Percentiles rank a stretch among this genome's conserved stretches.
Evolutionary conservation across 139 green algal genomes (phyloP).

Genomic region (Desmodesmus armatus): DNA sequence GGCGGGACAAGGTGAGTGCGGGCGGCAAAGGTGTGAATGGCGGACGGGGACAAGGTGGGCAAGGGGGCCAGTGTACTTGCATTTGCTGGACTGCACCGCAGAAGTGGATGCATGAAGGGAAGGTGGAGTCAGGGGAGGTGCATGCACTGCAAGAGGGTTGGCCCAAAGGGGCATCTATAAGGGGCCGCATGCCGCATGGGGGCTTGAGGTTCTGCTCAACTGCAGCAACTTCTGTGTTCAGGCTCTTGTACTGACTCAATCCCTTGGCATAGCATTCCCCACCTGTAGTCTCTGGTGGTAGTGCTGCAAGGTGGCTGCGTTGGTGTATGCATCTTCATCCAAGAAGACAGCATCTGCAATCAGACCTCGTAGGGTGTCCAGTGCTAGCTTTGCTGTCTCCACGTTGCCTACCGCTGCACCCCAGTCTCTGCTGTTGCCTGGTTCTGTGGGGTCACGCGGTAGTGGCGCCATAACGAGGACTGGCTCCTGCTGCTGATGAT

Average conservation of each 20-base stretch:
- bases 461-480: slow-evolving; percentile 16
- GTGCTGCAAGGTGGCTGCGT: slow-evolving; percentile 51
- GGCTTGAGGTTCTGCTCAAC: too few relatives aligned
- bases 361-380: slow-evolving; percentile 56
- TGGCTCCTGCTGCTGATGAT: background rate
- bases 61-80: too few relatives aligned
- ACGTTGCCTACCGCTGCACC: slow-evolving; percentile 54
- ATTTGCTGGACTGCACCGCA: slow-evolving; percentile 47
- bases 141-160: background rate
- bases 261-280: too few relatives aligned
- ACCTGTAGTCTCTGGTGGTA: slow-evolving; percentile 71
- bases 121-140: background rate
- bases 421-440: slow-evolving; percentile 42
- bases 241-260: too few relatives aligned
- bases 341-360: slow-evolving; percentile 80
- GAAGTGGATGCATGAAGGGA: slow-evolving; percentile 36
- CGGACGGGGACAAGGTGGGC: too few relatives aligned
- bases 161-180: background rate
- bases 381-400: slow-evolving; percentile 61
- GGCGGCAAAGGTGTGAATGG: too few relatives aligned
- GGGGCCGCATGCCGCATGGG: too few relatives aligned
- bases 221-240: too few relatives aligned
- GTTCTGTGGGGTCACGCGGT: background rate
- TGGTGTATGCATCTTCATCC: slow-evolving; percentile 78
- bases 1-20: too few relatives aligned